Conservation (phyloP, 116 monocot genomes). For the Posidonia oceanica region DNA sequence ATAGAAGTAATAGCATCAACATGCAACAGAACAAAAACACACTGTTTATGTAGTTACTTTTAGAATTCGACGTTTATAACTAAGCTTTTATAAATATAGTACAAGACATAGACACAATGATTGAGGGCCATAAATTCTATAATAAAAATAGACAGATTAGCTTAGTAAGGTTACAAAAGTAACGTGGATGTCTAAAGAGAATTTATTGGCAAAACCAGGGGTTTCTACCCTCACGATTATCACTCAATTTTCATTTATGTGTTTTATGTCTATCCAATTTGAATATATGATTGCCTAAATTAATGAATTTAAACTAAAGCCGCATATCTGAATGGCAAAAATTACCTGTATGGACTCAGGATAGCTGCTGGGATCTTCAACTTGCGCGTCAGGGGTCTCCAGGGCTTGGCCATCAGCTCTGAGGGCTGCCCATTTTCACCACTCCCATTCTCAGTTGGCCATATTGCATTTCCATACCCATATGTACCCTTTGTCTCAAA, state of each 20-base stretch:
- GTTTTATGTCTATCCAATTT: too few species aligned
- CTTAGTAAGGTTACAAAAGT: background rate
- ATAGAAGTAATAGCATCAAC: background rate
- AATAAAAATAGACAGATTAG: background rate
- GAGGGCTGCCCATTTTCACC: constrained; percentile 20
- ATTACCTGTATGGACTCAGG: constrained; percentile 71
- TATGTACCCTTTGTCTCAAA: constrained; percentile 93
- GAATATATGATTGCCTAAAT: background rate
- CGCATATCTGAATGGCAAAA: background rate
- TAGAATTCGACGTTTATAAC: background rate
- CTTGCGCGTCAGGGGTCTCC: constrained; percentile 87
- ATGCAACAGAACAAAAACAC: background rate
- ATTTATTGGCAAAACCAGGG: too few species aligned
- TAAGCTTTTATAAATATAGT: background rate
- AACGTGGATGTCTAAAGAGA: background rate
- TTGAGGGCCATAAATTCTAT: background rate
- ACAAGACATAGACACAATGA: background rate
- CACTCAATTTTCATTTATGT: too few species aligned
- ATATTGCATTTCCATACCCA: constrained; percentile 91
- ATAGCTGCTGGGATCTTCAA: constrained; percentile 73
- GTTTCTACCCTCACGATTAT: too few species aligned
- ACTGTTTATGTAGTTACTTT: background rate
- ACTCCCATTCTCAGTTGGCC: constrained; percentile 59
- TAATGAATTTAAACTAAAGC: background rate
- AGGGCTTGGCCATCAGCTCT: constrained; percentile 56